Percentiles rank a stretch among this genome's conserved stretches.
Conservation (phyloP, 441 rosid genomes). For the Populus trichocarpa region DNA sequence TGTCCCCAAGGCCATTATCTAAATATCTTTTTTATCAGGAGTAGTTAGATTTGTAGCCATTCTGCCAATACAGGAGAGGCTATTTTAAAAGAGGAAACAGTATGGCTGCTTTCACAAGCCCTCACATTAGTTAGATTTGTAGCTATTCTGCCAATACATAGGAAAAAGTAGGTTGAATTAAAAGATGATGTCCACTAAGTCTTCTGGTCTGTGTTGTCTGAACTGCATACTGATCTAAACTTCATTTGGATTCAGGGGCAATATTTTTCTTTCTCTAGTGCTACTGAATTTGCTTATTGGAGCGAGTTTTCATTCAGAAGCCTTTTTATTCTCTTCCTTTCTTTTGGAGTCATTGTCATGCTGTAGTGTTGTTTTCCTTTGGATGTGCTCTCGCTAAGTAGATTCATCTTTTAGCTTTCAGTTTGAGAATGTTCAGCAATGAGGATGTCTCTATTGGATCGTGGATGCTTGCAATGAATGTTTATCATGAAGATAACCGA, state of each 20-base stretch:
- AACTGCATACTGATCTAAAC: neutral
- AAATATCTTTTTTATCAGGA: neutral
- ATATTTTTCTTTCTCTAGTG: neutral
- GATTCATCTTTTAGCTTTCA: slow-evolving; percentile 24
- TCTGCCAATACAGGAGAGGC: neutral
- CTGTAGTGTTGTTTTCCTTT: neutral
- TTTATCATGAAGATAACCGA: slow-evolving; percentile 67
- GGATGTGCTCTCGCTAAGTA: slow-evolving; percentile 10
- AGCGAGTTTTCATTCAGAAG: neutral
- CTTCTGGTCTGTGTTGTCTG: neutral
- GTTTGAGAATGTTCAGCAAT: slow-evolving; percentile 79
- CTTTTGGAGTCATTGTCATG: no score
- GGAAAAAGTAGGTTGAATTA: neutral
- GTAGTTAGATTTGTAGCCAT: neutral
- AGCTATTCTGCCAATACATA: neutral
- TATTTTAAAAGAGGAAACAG: neutral
- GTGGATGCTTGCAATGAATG: slow-evolving; percentile 91
- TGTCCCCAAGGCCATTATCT: neutral
- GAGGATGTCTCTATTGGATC: slow-evolving; percentile 86
- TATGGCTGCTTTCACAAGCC: neutral
- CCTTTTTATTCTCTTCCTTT: neutral
- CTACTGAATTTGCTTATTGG: neutral
- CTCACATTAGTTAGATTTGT: neutral
- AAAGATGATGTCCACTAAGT: neutral
- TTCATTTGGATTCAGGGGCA: neutral